Evolutionary conservation across 139 green algal genomes (phyloP).

Genomic region (Chlamydomonas applanata): DNA sequence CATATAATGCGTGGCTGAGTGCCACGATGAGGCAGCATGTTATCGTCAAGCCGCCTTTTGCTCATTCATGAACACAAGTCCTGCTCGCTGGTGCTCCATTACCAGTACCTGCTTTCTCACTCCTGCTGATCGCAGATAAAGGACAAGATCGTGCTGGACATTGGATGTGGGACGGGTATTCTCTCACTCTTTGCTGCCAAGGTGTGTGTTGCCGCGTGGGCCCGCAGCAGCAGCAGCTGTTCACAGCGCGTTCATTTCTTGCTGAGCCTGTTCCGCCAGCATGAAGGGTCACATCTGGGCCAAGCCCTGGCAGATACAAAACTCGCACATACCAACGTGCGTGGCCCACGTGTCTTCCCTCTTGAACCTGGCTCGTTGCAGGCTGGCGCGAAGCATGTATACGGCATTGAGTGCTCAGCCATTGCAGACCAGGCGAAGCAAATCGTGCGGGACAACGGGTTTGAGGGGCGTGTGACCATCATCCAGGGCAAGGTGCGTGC

Average conservation of each 20-base stretch:
- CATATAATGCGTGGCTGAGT: background rate
- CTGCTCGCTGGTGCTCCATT: too few relatives aligned
- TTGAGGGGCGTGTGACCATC: conserved; percentile 73
- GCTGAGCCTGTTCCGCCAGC: too few relatives aligned
- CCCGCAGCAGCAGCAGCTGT: too few relatives aligned
- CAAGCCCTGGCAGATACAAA: too few relatives aligned
- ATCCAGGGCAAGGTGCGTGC: conserved; percentile 76
- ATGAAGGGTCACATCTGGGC: too few relatives aligned
- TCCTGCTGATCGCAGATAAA: conserved; percentile 51
- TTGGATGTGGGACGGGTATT: conserved; percentile 95
- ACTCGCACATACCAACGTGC: too few relatives aligned
- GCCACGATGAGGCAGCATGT: background rate
- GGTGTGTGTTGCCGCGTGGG: too few relatives aligned
- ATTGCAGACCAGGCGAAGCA: conserved; percentile 83
- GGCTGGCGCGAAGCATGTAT: conserved; percentile 87
- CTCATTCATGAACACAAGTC: too few relatives aligned
- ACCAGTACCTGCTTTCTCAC: background rate
- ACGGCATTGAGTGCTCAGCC: conserved; percentile 85
- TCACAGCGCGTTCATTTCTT: too few relatives aligned
- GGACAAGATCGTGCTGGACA: conserved; percentile 83
- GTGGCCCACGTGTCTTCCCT: too few relatives aligned
- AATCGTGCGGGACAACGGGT: conserved; percentile 85
- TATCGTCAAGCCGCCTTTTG: too few relatives aligned
- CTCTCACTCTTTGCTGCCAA: conserved; percentile 92
- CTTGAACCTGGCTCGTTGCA: too few relatives aligned